Conservation (phyloP, 1,139 yeast genomes). For the Nakaseomyces nivariensis region DNA sequence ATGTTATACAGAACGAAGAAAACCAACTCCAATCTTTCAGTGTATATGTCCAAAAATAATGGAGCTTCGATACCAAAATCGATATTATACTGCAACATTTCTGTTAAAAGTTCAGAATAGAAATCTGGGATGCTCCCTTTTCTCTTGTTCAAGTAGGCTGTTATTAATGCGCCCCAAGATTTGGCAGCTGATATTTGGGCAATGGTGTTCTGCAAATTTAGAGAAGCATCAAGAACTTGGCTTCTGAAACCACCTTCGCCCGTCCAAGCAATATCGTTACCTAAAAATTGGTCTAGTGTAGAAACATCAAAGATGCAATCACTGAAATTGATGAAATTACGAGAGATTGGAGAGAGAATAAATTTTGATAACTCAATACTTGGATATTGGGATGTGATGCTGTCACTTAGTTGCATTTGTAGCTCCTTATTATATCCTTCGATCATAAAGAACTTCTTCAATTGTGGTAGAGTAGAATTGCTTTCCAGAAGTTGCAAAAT, state of each 20-base stretch:
- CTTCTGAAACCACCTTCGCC: constrained; percentile 34
- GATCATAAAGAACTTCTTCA: constrained; percentile 30
- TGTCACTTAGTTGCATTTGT: constrained; percentile 36
- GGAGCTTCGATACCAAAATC: constrained; percentile 45
- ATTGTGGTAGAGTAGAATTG: constrained; percentile 31
- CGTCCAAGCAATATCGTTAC: constrained; percentile 42
- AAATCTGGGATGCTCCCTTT: constrained; percentile 29
- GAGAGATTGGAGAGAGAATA: constrained; percentile 37
- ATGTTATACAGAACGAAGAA: constrained; percentile 51
- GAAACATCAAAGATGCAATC: constrained; percentile 50
- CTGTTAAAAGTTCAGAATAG: constrained; percentile 38
- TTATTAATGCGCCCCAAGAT: constrained; percentile 68
- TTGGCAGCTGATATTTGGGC: constrained; percentile 63
- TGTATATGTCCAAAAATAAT: constrained; percentile 42
- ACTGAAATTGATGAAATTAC: constrained; percentile 42
- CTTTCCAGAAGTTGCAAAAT: constrained; percentile 39
- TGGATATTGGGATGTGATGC: constrained; percentile 44
- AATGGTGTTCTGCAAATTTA: constrained; percentile 53
- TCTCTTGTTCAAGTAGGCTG: constrained; percentile 44
- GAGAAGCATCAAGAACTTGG: constrained; percentile 49
- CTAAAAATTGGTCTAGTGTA: constrained; percentile 53
- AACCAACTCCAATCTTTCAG: constrained; percentile 58
- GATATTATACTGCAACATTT: constrained; percentile 43
- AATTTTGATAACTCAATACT: constrained; percentile 43
- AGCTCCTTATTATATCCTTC: constrained; percentile 38